Percentiles rank a stretch among this genome's conserved stretches.
These are phyloP conservation scores for Hysterium pulicare DNA, from an alignment of 2,329 filamentous ascomycete species.

Conservation along the genomic window DNA sequence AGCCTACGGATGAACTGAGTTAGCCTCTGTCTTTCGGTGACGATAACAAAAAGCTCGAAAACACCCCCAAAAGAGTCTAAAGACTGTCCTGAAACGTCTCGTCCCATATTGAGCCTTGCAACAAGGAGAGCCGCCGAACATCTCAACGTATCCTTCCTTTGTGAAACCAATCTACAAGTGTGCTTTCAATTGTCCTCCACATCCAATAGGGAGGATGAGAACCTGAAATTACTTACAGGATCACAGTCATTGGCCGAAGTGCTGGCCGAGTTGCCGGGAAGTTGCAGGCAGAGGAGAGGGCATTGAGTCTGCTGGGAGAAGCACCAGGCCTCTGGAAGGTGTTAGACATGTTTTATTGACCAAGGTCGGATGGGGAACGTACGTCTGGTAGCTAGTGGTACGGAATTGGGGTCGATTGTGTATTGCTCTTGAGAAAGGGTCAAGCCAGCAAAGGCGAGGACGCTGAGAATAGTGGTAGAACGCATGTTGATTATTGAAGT, in stretches of 20 bases:
- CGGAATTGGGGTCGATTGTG: conserved; percentile 61
- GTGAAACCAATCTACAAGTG: too few species aligned
- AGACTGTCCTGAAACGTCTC: too few species aligned
- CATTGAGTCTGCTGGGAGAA: conserved; percentile 59
- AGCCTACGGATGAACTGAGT: conserved; percentile 18
- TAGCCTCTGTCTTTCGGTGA: background rate
- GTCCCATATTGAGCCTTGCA: too few species aligned
- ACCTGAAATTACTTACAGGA: conserved; percentile 46
- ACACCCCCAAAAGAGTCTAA: too few species aligned
- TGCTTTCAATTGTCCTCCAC: too few species aligned
- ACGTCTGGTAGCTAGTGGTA: conserved; percentile 54
- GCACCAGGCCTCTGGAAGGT: conserved; percentile 60
- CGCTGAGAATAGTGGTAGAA: conserved; percentile 50
- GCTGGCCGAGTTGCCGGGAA: conserved; percentile 40
- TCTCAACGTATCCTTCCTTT: too few species aligned
- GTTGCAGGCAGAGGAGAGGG: conserved; percentile 70
- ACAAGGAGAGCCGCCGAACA: too few species aligned
- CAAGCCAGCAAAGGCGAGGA: conserved; percentile 50
- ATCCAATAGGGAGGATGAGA: background rate
- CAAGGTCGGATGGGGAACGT: conserved; percentile 25
- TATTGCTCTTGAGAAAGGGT: conserved; percentile 47
- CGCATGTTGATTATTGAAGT: conserved; percentile 39
- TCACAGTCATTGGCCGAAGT: conserved; percentile 65
- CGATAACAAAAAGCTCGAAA: too few species aligned
- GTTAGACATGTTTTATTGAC: conserved; percentile 15